A percentile compares a stretch with the other conserved stretches of the same genome.
These are phyloP conservation scores for Diutina scorzettiae DNA, from an alignment of 1,139 yeast species.

Conservation along the genomic window DNA sequence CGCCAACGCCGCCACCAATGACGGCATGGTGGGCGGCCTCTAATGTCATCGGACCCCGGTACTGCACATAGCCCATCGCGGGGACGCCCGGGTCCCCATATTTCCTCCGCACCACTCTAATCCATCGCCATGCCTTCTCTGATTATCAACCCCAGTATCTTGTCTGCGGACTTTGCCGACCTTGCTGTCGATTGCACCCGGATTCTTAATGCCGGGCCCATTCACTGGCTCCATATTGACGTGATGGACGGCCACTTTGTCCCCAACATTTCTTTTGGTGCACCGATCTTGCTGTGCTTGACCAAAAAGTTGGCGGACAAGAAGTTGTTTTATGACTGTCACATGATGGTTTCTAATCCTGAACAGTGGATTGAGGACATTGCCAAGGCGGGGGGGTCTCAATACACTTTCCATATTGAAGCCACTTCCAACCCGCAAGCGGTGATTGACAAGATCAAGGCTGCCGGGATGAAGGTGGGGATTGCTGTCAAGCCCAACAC, in stretches of 20 bases:
- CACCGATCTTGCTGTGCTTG: conserved; percentile 74
- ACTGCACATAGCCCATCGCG: neutral
- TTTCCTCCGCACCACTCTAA: neutral
- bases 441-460: conserved; percentile 64
- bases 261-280: conserved; percentile 90
- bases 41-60: neutral
- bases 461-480: conserved; percentile 83
- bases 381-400: conserved; percentile 93
- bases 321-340: conserved; percentile 84
- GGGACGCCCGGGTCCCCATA: neutral
- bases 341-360: conserved; percentile 96
- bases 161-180: conserved; percentile 89
- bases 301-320: conserved; percentile 62
- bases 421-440: conserved; percentile 73
- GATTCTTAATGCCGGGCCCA: conserved; percentile 61
- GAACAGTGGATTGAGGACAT: conserved; percentile 91
- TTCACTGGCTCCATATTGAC: conserved; percentile 95
- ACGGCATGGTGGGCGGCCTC: conserved; percentile 2
- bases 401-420: conserved; percentile 92
- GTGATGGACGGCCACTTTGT: conserved; percentile 99
- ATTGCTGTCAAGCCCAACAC: conserved; percentile 94
- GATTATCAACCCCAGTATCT: conserved; percentile 89
- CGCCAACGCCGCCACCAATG: conserved; percentile 6
- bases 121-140: conserved; percentile 50
- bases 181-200: conserved; percentile 79